These are phyloP conservation scores for Craspedostauros australis DNA, from an alignment of 108 stramenopile genomes.

Conservation along the genomic window DNA sequence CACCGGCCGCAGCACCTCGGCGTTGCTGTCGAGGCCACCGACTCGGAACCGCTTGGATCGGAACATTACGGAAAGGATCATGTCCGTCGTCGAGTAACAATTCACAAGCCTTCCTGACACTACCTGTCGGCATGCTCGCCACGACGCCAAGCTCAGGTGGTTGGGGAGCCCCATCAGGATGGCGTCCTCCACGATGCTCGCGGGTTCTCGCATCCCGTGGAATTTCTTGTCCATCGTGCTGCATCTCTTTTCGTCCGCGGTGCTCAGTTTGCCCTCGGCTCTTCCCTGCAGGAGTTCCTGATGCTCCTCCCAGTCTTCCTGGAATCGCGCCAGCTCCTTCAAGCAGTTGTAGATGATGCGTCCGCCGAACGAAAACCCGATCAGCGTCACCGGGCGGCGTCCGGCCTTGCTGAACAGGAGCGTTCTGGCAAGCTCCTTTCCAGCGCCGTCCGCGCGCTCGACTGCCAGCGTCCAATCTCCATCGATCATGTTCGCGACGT, in stretches of 20 bases:
- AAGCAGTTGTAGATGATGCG: conserved; percentile 89
- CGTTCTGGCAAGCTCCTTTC: conserved; percentile 82
- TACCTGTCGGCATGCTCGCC: conserved; percentile 76
- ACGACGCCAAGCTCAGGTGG: conserved; percentile 70
- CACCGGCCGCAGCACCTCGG: conserved; percentile 59
- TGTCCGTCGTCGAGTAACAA: conserved; percentile 85
- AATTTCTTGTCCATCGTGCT: conserved; percentile 29
- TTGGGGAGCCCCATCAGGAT: conserved; percentile 82
- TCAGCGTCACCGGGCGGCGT: conserved; percentile 84
- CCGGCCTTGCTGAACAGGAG: conserved; percentile 79
- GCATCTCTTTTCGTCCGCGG: conserved; percentile 1
- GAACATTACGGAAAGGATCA: conserved; percentile 88
- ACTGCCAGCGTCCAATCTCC: conserved; percentile 87
- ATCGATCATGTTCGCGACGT: conserved; percentile 82
- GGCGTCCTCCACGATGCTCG: conserved; percentile 88
- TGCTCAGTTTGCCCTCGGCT: conserved; percentile 7
- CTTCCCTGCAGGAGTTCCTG: conserved; percentile 26
- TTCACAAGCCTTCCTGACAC: conserved; percentile 93
- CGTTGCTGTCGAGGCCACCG: conserved; percentile 20
- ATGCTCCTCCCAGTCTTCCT: conserved; percentile 72
- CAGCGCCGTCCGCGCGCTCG: conserved; percentile 86
- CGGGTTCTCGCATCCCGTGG: conserved; percentile 64
- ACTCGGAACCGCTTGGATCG: conserved; percentile 77
- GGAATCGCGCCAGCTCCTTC: conserved; percentile 82
- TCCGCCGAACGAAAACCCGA: conserved; percentile 95